Conservation (phyloP, 2,329 filamentous ascomycete species). For the Colletotrichum sublineola region DNA sequence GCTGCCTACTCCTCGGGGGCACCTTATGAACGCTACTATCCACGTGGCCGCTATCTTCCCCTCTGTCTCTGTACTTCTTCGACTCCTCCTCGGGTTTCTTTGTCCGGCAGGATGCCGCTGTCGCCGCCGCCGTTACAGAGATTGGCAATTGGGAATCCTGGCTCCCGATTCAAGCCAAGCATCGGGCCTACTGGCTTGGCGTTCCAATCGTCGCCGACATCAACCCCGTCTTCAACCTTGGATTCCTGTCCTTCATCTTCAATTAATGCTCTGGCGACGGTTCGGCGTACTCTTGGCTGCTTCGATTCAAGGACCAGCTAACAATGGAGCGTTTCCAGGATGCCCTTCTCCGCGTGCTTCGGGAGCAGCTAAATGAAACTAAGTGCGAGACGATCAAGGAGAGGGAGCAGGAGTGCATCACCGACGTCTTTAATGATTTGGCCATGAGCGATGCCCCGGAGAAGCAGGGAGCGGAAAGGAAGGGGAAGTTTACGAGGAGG, state of each 20-base stretch:
- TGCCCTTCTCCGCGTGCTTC: slow-evolving; percentile 93
- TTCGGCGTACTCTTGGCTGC: slow-evolving; percentile 93
- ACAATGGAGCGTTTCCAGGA: slow-evolving; percentile 90
- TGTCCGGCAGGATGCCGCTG: slow-evolving; percentile 79
- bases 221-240: slow-evolving; percentile 97
- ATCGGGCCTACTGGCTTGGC: slow-evolving; percentile 83
- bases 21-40: too few relatives aligned
- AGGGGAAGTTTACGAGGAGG: slow-evolving; percentile 51
- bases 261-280: slow-evolving; percentile 94
- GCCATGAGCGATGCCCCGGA: slow-evolving; percentile 83
- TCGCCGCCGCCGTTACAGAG: slow-evolving; percentile 86
- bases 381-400: slow-evolving; percentile 97
- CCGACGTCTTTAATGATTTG: slow-evolving; percentile 95
- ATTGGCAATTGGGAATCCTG: slow-evolving; percentile 95
- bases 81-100: slow-evolving; percentile 91
- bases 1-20: too few relatives aligned
- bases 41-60: too few relatives aligned
- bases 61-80: slow-evolving; percentile 78
- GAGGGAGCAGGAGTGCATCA: slow-evolving; percentile 91
- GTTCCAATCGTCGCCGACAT: slow-evolving; percentile 89
- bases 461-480: slow-evolving; percentile 60
- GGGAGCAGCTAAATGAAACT: slow-evolving; percentile 94
- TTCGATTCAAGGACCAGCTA: slow-evolving; percentile 88
- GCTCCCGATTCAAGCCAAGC: slow-evolving; percentile 84
- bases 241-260: slow-evolving; percentile 99